phyloP scores from a whole-genome alignment of 306 rosid genomes.

The Dryas drummondii region DNA sequence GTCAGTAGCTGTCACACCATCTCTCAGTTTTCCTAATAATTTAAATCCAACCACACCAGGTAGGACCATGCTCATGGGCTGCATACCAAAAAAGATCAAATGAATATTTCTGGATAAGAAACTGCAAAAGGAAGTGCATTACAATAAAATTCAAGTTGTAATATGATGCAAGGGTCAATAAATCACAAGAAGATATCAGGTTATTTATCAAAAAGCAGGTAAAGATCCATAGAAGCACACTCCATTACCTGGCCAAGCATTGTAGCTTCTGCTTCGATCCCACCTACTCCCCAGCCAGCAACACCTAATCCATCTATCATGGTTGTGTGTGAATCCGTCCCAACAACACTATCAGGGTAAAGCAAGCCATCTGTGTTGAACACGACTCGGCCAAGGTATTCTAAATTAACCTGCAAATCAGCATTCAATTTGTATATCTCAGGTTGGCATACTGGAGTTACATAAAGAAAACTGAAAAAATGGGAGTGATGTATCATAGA shows the following conservation, averaged over 20 bases:
- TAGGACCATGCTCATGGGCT: slow-evolving; percentile 99
- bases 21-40: slow-evolving; percentile 72
- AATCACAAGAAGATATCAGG: not conserved
- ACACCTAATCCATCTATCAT: slow-evolving; percentile 98
- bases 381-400: slow-evolving; percentile 93
- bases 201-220: not conserved
- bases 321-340: slow-evolving; percentile 98
- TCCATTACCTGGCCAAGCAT: slow-evolving; percentile 94
- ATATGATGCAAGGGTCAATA: not conserved
- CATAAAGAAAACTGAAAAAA: slow-evolving; percentile 9
- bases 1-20: slow-evolving; percentile 95
- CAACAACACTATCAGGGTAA: slow-evolving; percentile 94
- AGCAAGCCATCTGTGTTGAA: slow-evolving; percentile 79
- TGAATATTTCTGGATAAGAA: slow-evolving; percentile 18
- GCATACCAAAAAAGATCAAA: slow-evolving; percentile 13
- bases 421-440: slow-evolving; percentile 24
- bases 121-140: slow-evolving; percentile 1
- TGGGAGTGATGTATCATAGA: not conserved
- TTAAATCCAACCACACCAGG: slow-evolving; percentile 98
- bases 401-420: slow-evolving; percentile 75
- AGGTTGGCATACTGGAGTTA: slow-evolving; percentile 14
- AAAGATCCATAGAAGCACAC: not conserved
- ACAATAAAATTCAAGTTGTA: not conserved
- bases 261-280: slow-evolving; percentile 96
- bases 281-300: slow-evolving; percentile 99